These are phyloP conservation scores for Penicillium sp. DNA, from an alignment of 2,329 filamentous ascomycete species.

Conservation along the genomic window DNA sequence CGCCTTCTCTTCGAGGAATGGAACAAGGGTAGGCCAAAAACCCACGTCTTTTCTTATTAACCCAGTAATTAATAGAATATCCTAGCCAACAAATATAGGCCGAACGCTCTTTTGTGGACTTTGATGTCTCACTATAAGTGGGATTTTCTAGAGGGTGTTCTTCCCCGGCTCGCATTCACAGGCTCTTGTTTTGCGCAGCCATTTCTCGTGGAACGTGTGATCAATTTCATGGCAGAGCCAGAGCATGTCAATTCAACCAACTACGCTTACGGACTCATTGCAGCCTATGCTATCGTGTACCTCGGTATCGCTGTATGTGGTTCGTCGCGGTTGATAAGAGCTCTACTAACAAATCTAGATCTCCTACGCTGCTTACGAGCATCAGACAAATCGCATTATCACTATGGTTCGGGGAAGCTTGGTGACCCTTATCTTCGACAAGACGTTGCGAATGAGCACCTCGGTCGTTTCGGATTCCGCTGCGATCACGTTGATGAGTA, in stretches of 20 bases:
- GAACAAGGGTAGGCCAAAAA: constrained; percentile 23
- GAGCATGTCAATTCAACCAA: constrained; percentile 22
- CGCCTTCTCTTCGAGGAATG: constrained; percentile 30
- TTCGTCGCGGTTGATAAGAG: not conserved
- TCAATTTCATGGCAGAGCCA: constrained; percentile 19
- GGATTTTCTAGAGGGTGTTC: constrained; percentile 22
- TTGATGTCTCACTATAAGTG: constrained; percentile 19
- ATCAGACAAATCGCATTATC: constrained; percentile 36
- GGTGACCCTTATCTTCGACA: constrained; percentile 49
- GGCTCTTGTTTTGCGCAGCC: constrained; percentile 49
- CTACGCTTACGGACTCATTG: constrained; percentile 38
- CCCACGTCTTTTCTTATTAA: not conserved
- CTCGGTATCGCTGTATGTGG: constrained; percentile 37
- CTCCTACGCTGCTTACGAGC: constrained; percentile 32
- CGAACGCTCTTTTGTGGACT: constrained; percentile 21
- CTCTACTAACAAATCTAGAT: constrained; percentile 18
- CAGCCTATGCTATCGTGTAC: constrained; percentile 39
- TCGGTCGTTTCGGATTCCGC: constrained; percentile 36
- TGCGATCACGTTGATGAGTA: constrained; percentile 48
- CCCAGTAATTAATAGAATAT: not conserved
- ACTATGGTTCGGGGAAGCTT: constrained; percentile 42
- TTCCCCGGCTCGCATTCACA: constrained; percentile 40
- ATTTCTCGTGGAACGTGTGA: constrained; percentile 39
- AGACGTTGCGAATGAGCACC: constrained; percentile 40
- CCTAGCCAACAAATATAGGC: constrained; percentile 15